These are phyloP conservation scores for Rhododendron henanense DNA, from an alignment of 148 eudicot genomes.

Conservation along the genomic window DNA sequence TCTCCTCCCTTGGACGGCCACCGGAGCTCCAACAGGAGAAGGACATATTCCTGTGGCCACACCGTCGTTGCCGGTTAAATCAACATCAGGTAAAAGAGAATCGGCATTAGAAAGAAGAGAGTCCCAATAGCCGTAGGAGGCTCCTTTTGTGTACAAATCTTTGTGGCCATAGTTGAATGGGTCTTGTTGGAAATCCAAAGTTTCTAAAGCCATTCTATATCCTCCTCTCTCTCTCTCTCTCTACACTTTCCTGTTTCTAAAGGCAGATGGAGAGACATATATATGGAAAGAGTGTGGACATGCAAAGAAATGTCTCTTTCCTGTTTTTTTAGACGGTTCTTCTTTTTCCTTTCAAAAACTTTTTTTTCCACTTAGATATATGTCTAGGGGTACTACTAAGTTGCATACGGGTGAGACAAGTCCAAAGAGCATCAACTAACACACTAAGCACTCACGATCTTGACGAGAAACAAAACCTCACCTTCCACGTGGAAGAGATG, in stretches of 20 bases:
- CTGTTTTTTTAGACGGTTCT: neutral
- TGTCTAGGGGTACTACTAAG: too few species aligned
- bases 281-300: neutral
- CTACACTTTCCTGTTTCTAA: neutral
- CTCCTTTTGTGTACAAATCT: conserved; percentile 12
- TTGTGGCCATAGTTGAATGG: conserved; percentile 19
- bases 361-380: too few species aligned
- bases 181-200: conserved; percentile 35
- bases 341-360: too few species aligned
- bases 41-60: neutral
- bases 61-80: neutral
- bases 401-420: too few species aligned
- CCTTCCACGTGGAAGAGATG: too few species aligned
- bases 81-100: conserved; percentile 11
- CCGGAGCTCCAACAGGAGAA: neutral
- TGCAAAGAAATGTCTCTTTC: neutral
- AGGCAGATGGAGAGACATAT: neutral
- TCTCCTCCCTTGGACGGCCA: neutral
- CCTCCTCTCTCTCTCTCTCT: neutral
- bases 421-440: too few species aligned
- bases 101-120: conserved; percentile 16
- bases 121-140: conserved; percentile 9
- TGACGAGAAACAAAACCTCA: too few species aligned
- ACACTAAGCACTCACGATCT: too few species aligned
- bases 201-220: conserved; percentile 35